Evolutionary conservation across 2,329 filamentous ascomycete species (phyloP), one percentile per base, ranked within the genome.

Genomic region (Claviceps sp.): DNA sequence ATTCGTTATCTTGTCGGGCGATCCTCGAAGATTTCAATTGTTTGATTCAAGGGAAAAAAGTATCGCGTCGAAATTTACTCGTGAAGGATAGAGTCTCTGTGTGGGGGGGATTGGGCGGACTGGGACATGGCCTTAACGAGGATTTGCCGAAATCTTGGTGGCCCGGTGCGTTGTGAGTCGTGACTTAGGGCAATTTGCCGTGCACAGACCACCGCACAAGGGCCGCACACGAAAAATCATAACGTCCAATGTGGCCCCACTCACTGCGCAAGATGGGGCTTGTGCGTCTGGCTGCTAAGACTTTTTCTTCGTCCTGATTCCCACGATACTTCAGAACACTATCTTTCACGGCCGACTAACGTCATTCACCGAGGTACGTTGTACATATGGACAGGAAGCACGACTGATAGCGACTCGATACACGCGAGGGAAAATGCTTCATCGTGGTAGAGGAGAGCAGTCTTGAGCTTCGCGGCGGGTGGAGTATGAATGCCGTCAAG

Each of bases 11-110:
- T 72, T 76, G 78, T 77, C 78, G 77, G 75, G 72, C 77, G 77
- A 81, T 82, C 79, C 79, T 82, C 79, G 79, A 82, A 82, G 78
- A 81, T 77, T 70, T 65, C 60, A 62, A 63, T 20, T 50, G 20
- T 50, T 67, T 62, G 59, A 60, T 60, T 64, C 59, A 64, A 59
- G 62, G 26, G 43, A 51, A 48, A 55, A 58, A 61, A 61, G 57
- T 50, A 45, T 58, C 50, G 52, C 54, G 46, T 55, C 52, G 59
- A 57, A 57, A 57, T 54, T 58, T 59, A 54, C 57, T 65, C 62
- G 62, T 66, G 61, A 50, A 37, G 20, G n/a, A 13, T 20, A 24
- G 54, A 54, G 58, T 57, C 56, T 55, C 59, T 60, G 57, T 60
- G 60, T 58, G 60, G 61, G 61, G 60, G 60, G 5, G 16, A n/a